phyloP scores from a whole-genome alignment of 2,329 filamentous ascomycete genomes.

The Talaromyces sp. region DNA sequence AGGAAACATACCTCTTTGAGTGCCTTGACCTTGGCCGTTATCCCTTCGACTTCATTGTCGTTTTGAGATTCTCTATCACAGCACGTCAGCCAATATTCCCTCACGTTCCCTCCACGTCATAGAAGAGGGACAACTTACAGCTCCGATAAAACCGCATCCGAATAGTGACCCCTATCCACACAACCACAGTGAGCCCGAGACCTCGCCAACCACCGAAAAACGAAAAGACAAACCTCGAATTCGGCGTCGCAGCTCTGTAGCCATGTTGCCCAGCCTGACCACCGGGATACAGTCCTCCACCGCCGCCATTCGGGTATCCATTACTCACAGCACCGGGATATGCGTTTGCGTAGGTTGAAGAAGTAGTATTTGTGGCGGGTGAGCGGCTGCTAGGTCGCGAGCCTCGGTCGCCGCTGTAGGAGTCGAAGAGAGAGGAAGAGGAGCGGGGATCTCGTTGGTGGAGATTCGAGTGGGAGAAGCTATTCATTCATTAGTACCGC shows the following conservation, averaged over 20 bases:
- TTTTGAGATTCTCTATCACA: conserved; percentile 73
- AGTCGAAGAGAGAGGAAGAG: conserved; percentile 70
- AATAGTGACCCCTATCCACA: conserved; percentile 75
- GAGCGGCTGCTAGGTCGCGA: conserved; percentile 35
- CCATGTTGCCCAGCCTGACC: neutral
- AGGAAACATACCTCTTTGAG: conserved; percentile 67
- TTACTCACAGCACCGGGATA: conserved; percentile 21
- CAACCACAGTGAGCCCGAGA: neutral
- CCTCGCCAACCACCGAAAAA: neutral
- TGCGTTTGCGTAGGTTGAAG: conserved; percentile 52
- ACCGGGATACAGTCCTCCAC: conserved; percentile 20
- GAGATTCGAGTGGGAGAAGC: conserved; percentile 64
- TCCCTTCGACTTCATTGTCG: conserved; percentile 82
- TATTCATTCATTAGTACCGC: conserved; percentile 30
- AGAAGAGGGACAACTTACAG: neutral
- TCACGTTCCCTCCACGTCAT: neutral
- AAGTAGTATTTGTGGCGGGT: conserved; percentile 25
- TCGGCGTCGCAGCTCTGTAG: conserved; percentile 54
- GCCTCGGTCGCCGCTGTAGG: conserved; percentile 56
- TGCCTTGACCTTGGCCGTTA: conserved; percentile 82
- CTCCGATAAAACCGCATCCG: conserved; percentile 68
- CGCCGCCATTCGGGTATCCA: conserved; percentile 16
- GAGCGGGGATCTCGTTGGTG: conserved; percentile 66
- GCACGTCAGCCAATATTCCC: neutral
- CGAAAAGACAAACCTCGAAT: conserved; percentile 54